Evolutionary conservation across 345 rosid species (phyloP), one percentile per base, ranked within the genome.

Genomic region (Lepidium didymum): DNA sequence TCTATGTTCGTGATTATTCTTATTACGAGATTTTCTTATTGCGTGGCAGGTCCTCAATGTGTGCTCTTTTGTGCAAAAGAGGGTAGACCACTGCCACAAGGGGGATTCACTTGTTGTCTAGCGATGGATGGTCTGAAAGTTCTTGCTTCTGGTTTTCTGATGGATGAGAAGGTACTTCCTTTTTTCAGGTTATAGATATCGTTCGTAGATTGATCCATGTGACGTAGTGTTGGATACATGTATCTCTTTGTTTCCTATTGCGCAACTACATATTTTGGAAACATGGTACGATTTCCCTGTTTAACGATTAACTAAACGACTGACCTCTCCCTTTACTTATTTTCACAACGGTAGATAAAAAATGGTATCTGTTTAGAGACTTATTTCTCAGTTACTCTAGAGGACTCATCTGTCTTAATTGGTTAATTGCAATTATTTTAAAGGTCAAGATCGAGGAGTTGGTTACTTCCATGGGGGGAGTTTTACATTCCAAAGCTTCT

Each of bases 61-160:
- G 97, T 87, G 64, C 84, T 94, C 66, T 82, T 91, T 1, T 87
- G 97, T 78, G 96, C 93, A 6, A 89, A 87, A 80, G 97, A 89
- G 68, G 83, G 85, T 45, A 83, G 85, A 78, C 43, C 80, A 4
- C 58, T 91, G 12, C 99, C 97, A n/a, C 84, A 83, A 63, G 86
- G 82, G 68, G 88, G 79, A 10, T 94, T 83, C 74, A 83, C 87
- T 74, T 94, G 99, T 72, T 91, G 99, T 76, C 86, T 94, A 67
- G 99, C 95, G 0, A 89, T 91, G 97, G 93, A 91, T 70, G 93
- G 97, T 67, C 78, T 84, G 72, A 89, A 87, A 78, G 84, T 94
- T 70, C 85, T 89, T 51, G 91, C 88, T 45, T 94, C 99, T 64
- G 99, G 99, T 35, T 94, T 91, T 69, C 84, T 84, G 67, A 70